A percentile compares a stretch with the other conserved stretches of the same genome.
phyloP scores from a whole-genome alignment of 2,329 filamentous ascomycete genomes.

The Trichoderma sp. region DNA sequence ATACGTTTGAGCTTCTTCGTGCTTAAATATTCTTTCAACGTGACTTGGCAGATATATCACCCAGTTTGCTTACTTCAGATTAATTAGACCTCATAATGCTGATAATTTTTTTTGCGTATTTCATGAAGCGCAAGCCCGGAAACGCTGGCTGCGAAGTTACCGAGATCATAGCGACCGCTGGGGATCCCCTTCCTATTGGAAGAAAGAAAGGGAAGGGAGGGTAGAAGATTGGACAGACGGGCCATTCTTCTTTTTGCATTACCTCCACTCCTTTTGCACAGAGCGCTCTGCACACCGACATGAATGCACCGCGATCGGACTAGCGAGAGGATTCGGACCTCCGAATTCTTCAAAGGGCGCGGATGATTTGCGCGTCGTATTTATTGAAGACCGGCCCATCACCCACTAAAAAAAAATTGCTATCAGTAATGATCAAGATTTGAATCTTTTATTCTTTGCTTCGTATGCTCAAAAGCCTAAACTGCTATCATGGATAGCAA shows the following conservation, averaged over 20 bases:
- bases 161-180: background rate
- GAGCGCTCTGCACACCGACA: background rate
- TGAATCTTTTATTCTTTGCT: background rate
- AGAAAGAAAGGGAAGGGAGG: background rate
- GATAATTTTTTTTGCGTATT: background rate
- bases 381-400: background rate
- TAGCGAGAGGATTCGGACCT: background rate
- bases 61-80: no score
- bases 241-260: background rate
- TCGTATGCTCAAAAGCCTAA: background rate
- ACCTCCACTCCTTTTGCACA: background rate
- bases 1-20: no score
- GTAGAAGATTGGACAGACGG: background rate
- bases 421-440: no score
- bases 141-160: background rate
- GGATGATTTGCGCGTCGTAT: background rate
- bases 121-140: background rate
- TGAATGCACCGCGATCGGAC: background rate
- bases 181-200: background rate
- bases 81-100: no score
- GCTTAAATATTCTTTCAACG: no score
- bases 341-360: conserved; percentile 11
- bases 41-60: no score
- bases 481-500: background rate
- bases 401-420: background rate